Base-by-base conservation (phyloP, 2,329 filamentous ascomycete genomes). In the Cladosporium sp. region DNA sequence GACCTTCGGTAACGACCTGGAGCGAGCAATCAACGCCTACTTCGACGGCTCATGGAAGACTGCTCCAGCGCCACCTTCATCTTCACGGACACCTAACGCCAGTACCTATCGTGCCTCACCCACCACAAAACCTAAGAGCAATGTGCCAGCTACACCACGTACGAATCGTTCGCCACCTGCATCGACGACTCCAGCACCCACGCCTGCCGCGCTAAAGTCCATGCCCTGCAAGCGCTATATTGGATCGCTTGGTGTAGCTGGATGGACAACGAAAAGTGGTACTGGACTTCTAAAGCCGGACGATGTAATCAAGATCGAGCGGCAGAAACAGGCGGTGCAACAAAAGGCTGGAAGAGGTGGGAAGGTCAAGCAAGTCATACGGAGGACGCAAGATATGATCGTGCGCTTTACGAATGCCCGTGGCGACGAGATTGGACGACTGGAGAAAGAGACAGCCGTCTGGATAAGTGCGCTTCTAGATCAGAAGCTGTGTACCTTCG, bases 391-490 rank as follows among this genome's bases (percentile, higher is more conserved):
- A 23, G 95, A 99, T 79, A 88, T 97, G 6, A 86, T 99, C 67
- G 96, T 98, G 28, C 88, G 95, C 1, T 98, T 99, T 74, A 96
- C 91, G 0, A 96, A 92, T 72, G 77, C 83, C 11, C 85, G 81
- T 60, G 93, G 93, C 0, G 87, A 89, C 63, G 95, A 99, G 76
- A 85, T 99, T 57, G 95, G 95, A 4, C 86, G 95, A 66, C 78
- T 99, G 43, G 89, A 93, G 30, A 94, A 93, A 72, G 93, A 98
- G 36, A 89, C 88, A 5, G 93, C 95, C 4, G 87, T 88, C 66
- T 99, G 95, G 93, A 91, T 98, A 6, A 97, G 95, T 3, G 89
- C 93, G 0, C 79, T 99, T 70, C 88, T 98, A 60, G 95, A 99
- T 73, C 93, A 98, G 76, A 89, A 90, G 34, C 85, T 97, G 3